Conservation (phyloP, 306 rosid species). For the Hippophae rhamnoides region DNA sequence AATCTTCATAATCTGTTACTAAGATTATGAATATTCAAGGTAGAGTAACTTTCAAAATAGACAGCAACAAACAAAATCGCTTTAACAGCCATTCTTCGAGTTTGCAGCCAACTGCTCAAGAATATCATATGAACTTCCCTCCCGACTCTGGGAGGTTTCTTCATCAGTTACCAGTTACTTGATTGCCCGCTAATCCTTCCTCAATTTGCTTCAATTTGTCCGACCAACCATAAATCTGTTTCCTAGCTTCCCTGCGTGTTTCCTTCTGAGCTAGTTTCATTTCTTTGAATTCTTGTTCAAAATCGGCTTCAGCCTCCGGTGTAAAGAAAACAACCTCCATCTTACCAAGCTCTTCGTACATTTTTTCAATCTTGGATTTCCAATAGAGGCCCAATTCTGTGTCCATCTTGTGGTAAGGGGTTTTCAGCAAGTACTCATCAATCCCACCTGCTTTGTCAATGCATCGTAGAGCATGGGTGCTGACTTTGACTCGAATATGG, state of each 20-base stretch:
- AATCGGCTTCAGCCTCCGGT: conserved; percentile 58
- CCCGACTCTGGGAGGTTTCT: conserved; percentile 1
- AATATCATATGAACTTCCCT: too few species aligned
- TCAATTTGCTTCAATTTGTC: conserved; percentile 35
- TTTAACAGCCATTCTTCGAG: too few species aligned
- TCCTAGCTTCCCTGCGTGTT: conserved; percentile 49
- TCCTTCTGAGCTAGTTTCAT: conserved; percentile 52
- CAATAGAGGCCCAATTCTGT: conserved; percentile 79
- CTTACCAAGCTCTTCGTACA: conserved; percentile 60
- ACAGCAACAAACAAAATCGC: too few species aligned
- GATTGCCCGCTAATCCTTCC: conserved; percentile 19
- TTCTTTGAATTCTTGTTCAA: conserved; percentile 58
- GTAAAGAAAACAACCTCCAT: conserved; percentile 61
- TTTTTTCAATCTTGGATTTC: conserved; percentile 82
- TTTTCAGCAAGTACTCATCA: conserved; percentile 84
- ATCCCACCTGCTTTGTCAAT: conserved; percentile 94
- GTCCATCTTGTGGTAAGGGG: conserved; percentile 90
- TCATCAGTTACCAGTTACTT: conserved; percentile 27
- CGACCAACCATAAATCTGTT: conserved; percentile 34
- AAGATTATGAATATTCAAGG: too few species aligned
- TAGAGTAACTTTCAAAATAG: too few species aligned
- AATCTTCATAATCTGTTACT: too few species aligned
- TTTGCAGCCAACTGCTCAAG: too few species aligned
- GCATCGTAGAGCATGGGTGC: conserved; percentile 86
- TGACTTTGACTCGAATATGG: conserved; percentile 76